Conservation (phyloP, 495 filamentous ascomycete species). For the Talaromyces ruber region DNA sequence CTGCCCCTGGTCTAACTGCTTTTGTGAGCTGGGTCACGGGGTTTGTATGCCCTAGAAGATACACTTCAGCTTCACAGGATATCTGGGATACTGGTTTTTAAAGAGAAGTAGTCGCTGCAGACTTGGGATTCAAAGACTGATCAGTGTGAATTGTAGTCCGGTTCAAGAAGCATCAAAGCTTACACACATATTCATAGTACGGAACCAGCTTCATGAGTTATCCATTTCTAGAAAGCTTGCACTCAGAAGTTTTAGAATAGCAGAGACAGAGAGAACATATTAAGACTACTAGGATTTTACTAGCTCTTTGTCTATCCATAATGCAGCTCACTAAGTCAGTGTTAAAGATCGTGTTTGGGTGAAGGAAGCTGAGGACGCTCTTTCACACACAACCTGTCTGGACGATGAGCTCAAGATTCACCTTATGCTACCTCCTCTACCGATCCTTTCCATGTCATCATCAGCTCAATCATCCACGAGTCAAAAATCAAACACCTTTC, state of each 20-base stretch:
- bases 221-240: neutral
- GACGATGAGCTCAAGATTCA: neutral
- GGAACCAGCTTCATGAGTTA: neutral
- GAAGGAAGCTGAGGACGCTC: neutral
- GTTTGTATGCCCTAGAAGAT: neutral
- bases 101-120: neutral
- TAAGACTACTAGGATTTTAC: neutral
- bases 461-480: neutral
- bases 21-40: neutral
- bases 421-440: neutral
- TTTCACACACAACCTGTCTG: neutral
- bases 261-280: neutral
- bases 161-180: neutral
- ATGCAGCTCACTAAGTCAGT: neutral
- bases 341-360: neutral
- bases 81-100: neutral
- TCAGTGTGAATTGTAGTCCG: too few relatives aligned
- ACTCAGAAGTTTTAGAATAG: neutral
- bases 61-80: neutral
- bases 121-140: too few relatives aligned
- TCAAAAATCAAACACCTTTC: neutral
- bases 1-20: neutral
- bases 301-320: neutral
- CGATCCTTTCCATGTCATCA: neutral
- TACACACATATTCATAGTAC: neutral